Evolutionary conservation across 2,329 filamentous ascomycete species (phyloP), one percentile per base, ranked within the genome.

Genomic region (Herpotrichia juniperi): DNA sequence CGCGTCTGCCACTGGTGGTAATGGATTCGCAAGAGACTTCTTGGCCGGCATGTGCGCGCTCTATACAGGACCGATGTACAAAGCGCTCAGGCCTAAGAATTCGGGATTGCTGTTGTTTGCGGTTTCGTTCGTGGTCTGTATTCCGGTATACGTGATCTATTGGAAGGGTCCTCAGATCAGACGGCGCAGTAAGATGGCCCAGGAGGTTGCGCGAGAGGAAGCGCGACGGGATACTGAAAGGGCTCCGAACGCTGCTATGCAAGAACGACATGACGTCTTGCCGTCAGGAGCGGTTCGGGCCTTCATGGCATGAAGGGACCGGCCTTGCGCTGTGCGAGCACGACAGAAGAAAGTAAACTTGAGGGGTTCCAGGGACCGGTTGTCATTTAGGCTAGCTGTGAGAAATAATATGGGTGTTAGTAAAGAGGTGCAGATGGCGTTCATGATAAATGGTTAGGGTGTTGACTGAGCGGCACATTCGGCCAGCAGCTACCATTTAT

Each of bases 1-100:
- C 4, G 88, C 89, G 1, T 90, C 87, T 0, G 89, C 89, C 0
- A 91, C 89, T 0, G 89, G 89, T 35, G 89, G 88, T 12, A 91
- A 92, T 56, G 89, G 88, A 1, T 91, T 88, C 77, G 80, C 87
- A 1, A 81, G 89, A 57, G 89, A 92, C 66, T 86, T 91, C 67
- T 76, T 91, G 0, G 88, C 88, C 2, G 89, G 89, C 68, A 78
- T 90, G 4, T 82, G 89, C 8, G 88, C 88, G 0, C 80, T 90
- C 46, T 71, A 69, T 48, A 67, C 65, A 2, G 61, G 62, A 0
- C 57, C 87, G 4, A 66, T 72, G 63, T 72, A 68, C 56, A 57
- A 66, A 44, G 64, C 53, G 9, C 61, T 71, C 11, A 60, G 63
- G 8, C 57, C 60, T 2, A 47, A 58, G 45, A 67, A 66, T 16